These are phyloP conservation scores for Pseudotsuga menziesii DNA, from an alignment of 75 land plant genomes.

Conservation along the genomic window DNA sequence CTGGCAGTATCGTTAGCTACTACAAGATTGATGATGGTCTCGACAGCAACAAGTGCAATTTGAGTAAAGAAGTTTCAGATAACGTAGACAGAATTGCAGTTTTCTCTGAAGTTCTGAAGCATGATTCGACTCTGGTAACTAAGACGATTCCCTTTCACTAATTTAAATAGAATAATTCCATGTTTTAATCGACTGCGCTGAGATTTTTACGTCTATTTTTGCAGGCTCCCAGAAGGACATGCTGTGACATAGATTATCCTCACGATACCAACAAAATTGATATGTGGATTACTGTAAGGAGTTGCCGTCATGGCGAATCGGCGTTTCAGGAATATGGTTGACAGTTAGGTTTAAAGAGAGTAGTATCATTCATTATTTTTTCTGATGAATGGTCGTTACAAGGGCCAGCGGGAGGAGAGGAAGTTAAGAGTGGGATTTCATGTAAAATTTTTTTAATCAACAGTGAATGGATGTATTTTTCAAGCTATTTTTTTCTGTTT, in stretches of 20 bases:
- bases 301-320: neutral
- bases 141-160: neutral
- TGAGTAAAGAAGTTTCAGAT: neutral
- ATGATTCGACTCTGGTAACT: neutral
- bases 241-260: neutral
- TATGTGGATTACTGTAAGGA: neutral
- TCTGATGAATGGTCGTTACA: too few species aligned
- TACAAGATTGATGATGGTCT: neutral
- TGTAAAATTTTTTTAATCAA: too few species aligned
- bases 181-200: neutral
- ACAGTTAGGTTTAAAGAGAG: too few species aligned
- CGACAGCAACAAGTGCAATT: neutral
- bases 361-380: too few species aligned
- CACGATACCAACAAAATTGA: neutral
- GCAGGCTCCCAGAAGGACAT: slow-evolving; percentile 5
- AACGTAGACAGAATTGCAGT: neutral
- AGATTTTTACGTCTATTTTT: neutral
- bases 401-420: too few species aligned
- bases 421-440: too few species aligned
- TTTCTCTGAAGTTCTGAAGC: neutral
- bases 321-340: neutral
- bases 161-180: neutral
- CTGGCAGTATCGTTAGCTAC: neutral
- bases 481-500: too few species aligned
- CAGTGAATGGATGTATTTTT: too few species aligned